Base-by-base conservation (phyloP, 345 rosid genomes). In the Durio zibethinus region DNA sequence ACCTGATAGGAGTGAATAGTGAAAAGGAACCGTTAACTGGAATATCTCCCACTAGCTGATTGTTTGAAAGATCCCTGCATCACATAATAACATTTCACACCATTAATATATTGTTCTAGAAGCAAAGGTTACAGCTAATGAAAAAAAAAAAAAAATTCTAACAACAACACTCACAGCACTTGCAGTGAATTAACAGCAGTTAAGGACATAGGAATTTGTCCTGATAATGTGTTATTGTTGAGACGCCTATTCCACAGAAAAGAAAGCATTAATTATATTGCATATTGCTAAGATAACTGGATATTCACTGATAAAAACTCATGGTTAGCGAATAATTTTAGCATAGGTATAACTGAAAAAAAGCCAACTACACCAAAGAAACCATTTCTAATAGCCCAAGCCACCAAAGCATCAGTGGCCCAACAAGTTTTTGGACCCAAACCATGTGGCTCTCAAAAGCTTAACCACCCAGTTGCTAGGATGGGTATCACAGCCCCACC, bases 21-120 rank as follows among this genome's bases (percentile, higher is more conserved):
- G 93, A 85, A 84, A 95, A 95, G 70, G 98, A 95, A 70, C 99
- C 99, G 69, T 89, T 89, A 68, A 82, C 78, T 7, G 98, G 99
- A 84, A 85, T 64, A 68, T 83, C 86, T 84, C 99, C 99, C 4
- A 1, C 43, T 48, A 95, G 92, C 1, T 0, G 0, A 82, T 95
- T 93, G 83, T 89, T 84, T 48, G 99, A 93, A 81, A 95, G 88
- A 88, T 95, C 94, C 78, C 98, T 95, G 87, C 80, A 89, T 84
- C 65, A 83, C 16, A 65, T 74, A 27, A 38, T 64, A 52, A 40
- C 40, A 57, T 64, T 71, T 61, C 54, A 77, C 64, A 38, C 62
- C 42, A 42, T 54, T 56, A 18, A 59, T 2, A 43, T 54, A 48
- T 47, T 20, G 45, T 36, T 61, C 52, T 35, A 33, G 43, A 31